Conservation (phyloP, 345 rosid genomes). For the Anastatica hierochuntica region DNA sequence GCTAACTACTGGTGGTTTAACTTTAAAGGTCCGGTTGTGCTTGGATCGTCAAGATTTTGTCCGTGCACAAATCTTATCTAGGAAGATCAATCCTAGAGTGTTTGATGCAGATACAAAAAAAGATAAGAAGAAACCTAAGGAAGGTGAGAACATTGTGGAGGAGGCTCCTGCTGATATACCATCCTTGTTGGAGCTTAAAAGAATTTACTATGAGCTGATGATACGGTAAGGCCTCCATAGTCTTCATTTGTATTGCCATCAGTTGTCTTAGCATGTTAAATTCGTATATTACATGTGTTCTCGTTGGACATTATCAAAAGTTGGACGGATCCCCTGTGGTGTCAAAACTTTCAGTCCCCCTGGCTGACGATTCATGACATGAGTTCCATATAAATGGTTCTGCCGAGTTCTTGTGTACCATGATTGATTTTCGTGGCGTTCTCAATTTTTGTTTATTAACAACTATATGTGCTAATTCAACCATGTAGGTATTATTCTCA, state of each 20-base stretch:
- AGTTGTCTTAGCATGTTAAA: not conserved
- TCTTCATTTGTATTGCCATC: not conserved
- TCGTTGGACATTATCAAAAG: not conserved
- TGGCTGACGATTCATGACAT: not conserved
- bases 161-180: constrained; percentile 98
- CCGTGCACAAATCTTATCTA: constrained; percentile 95
- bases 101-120: constrained; percentile 69
- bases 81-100: constrained; percentile 86
- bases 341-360: not conserved
- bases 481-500: constrained; percentile 71
- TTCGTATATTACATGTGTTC: not conserved
- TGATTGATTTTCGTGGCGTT: not conserved
- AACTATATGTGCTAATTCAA: not conserved
- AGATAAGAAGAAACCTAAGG: constrained; percentile 90
- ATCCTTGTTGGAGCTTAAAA: constrained; percentile 75
- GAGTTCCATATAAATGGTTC: not conserved
- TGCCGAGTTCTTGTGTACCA: constrained; percentile 1
- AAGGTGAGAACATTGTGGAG: constrained; percentile 76
- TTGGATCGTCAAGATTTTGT: constrained; percentile 88
- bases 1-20: constrained; percentile 6
- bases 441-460: not conserved
- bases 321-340: not conserved
- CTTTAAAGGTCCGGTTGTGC: constrained; percentile 79
- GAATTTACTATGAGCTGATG: constrained; percentile 82
- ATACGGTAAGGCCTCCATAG: constrained; percentile 42